Evolutionary conservation across 2,329 filamentous ascomycete species (phyloP).

Genomic region (Hypoxylon sp.): DNA sequence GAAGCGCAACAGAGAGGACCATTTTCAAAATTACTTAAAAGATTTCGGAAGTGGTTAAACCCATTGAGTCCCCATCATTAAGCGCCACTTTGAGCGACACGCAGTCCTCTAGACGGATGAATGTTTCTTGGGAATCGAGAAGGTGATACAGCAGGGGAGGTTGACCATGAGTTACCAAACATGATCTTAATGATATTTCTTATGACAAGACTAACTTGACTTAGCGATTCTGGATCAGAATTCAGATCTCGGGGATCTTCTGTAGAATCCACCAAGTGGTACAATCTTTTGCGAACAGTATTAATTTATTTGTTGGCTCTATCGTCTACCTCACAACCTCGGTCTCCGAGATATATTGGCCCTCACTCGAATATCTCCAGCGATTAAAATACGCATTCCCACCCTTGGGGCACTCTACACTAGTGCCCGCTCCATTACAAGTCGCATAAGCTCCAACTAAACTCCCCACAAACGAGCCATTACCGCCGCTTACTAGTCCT

Average conservation of each 20-base stretch:
- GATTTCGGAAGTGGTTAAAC: background rate
- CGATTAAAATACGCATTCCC: constrained; percentile 52
- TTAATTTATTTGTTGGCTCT: no score
- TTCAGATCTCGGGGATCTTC: no score
- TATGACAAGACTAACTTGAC: no score
- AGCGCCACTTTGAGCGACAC: background rate
- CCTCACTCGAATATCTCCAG: constrained; percentile 49
- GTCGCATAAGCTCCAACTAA: constrained; percentile 57
- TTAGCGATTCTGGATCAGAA: no score
- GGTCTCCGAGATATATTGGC: constrained; percentile 49
- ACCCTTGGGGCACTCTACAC: constrained; percentile 49
- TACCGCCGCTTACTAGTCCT: constrained; percentile 53
- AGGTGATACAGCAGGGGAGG: no score
- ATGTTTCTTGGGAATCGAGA: no score
- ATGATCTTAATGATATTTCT: no score
- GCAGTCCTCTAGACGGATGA: no score
- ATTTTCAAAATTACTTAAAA: background rate
- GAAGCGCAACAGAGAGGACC: background rate
- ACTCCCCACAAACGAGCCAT: constrained; percentile 55
- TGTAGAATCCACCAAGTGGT: no score
- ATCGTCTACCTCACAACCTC: constrained; percentile 33
- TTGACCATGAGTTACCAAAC: no score
- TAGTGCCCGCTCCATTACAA: constrained; percentile 55
- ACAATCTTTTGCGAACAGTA: no score
- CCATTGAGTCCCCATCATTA: background rate